These are phyloP conservation scores for Cryptococcus hybrid DNA, from an alignment of 1,284 basidiomycete genomes.

Conservation along the genomic window DNA sequence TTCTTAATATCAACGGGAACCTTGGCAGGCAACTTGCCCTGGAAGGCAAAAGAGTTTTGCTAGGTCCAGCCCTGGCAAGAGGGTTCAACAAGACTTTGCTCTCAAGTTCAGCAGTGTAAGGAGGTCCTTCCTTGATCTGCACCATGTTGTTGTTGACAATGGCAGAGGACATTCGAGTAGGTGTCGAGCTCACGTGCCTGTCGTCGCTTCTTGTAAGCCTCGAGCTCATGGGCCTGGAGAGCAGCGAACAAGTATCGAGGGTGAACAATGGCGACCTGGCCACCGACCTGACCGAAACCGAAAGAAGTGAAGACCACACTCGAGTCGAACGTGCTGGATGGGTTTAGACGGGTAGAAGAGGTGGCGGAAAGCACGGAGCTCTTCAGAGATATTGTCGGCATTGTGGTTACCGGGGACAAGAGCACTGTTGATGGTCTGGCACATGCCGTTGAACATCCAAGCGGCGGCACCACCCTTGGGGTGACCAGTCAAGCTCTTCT, in stretches of 20 bases:
- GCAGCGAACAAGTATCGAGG: slow-evolving; percentile 88
- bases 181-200: slow-evolving; percentile 66
- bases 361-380: slow-evolving; percentile 84
- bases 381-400: slow-evolving; percentile 91
- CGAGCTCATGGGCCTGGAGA: slow-evolving; percentile 70
- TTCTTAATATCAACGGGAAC: slow-evolving; percentile 65
- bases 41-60: slow-evolving; percentile 86
- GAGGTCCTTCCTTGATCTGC: slow-evolving; percentile 92
- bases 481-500: slow-evolving; percentile 95
- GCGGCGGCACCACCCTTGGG: slow-evolving; percentile 96
- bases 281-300: slow-evolving; percentile 99
- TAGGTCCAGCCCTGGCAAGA: slow-evolving; percentile 77
- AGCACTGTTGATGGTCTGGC: slow-evolving; percentile 82
- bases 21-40: slow-evolving; percentile 60
- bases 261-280: slow-evolving; percentile 82
- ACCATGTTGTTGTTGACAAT: slow-evolving; percentile 92
- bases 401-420: slow-evolving; percentile 97
- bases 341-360: slow-evolving; percentile 97
- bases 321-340: slow-evolving; percentile 88
- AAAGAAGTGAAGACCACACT: slow-evolving; percentile 89
- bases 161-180: slow-evolving; percentile 90
- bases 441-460: slow-evolving; percentile 93
- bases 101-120: slow-evolving; percentile 86
- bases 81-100: slow-evolving; percentile 88
- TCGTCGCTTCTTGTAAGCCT: slow-evolving; percentile 71